These are phyloP conservation scores for Ramaria sp. DNA, from an alignment of 768 basidiomycete genomes.

Conservation along the genomic window DNA sequence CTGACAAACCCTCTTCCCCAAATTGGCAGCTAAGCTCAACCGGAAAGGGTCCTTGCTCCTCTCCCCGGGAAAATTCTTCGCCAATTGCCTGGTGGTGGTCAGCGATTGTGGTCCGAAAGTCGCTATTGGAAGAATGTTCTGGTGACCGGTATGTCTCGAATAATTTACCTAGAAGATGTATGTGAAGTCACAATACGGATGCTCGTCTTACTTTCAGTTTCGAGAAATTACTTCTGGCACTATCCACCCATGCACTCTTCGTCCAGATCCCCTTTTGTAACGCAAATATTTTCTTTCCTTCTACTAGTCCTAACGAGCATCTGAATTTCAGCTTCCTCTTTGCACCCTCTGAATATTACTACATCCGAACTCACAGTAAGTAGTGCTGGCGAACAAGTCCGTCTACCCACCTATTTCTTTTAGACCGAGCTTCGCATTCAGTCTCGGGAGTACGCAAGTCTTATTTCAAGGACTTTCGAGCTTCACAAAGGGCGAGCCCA, in stretches of 20 bases:
- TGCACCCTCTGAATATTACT: conserved; percentile 6
- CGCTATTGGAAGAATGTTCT: conserved; percentile 42
- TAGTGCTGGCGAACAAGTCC: not conserved
- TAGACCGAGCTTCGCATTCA: conserved; percentile 23
- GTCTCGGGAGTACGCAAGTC: conserved; percentile 24
- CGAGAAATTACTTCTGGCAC: conserved; percentile 36
- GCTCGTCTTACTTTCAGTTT: conserved; percentile 20
- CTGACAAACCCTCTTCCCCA: not conserved
- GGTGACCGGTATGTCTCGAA: conserved; percentile 32
- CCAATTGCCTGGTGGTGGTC: conserved; percentile 43
- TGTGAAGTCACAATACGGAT: not conserved
- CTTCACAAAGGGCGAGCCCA: conserved; percentile 28
- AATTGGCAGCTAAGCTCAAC: not conserved
- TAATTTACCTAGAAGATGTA: not conserved
- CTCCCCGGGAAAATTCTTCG: not conserved
- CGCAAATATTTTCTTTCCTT: not conserved
- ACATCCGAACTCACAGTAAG: conserved; percentile 8
- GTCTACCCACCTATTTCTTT: conserved; percentile 3
- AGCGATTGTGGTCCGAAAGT: conserved; percentile 44
- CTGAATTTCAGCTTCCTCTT: not conserved
- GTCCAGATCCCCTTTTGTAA: conserved; percentile 17
- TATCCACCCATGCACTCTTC: conserved; percentile 42
- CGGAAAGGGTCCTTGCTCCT: not conserved
- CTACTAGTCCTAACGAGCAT: not conserved
- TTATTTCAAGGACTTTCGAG: conserved; percentile 23